Evolutionary conservation across 2,329 filamentous ascomycete species (phyloP).

Genomic region (Pestalotiopsis sp.): DNA sequence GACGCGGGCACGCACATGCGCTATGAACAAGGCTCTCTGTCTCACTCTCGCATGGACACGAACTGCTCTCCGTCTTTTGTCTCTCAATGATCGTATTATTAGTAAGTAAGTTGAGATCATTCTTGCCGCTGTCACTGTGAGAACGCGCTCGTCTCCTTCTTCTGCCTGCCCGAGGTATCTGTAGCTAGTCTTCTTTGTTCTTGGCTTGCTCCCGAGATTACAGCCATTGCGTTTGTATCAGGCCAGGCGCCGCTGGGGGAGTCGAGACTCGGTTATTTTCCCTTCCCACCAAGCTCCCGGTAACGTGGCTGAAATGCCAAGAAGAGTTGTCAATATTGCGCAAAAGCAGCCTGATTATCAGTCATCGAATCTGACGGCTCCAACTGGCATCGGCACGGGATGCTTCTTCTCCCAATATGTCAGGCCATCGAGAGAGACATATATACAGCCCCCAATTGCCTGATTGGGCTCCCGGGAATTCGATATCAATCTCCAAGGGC

Average conservation of each 20-base stretch:
- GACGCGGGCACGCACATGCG: background rate
- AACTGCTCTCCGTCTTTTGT: background rate
- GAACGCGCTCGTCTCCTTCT: background rate
- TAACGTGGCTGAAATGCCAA: background rate
- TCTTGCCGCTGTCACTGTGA: background rate
- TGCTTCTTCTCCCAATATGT: no score
- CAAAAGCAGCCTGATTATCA: background rate
- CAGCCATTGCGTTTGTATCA: background rate
- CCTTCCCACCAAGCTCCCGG: background rate
- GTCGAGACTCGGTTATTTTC: background rate
- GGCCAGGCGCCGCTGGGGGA: background rate
- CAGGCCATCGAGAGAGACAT: background rate
- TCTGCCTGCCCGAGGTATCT: background rate
- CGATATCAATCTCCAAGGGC: constrained; percentile 16
- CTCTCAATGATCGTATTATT: background rate
- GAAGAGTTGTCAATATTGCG: background rate
- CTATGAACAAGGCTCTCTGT: background rate
- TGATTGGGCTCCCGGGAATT: constrained; percentile 14
- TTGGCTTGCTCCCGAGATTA: background rate
- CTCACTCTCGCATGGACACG: background rate
- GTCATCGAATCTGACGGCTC: background rate
- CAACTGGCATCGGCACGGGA: background rate
- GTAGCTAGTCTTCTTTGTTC: background rate
- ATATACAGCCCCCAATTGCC: constrained; percentile 16
- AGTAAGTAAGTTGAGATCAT: background rate